phyloP scores from a whole-genome alignment of 179 eudicot species.

The Monotropa hypopitys region DNA sequence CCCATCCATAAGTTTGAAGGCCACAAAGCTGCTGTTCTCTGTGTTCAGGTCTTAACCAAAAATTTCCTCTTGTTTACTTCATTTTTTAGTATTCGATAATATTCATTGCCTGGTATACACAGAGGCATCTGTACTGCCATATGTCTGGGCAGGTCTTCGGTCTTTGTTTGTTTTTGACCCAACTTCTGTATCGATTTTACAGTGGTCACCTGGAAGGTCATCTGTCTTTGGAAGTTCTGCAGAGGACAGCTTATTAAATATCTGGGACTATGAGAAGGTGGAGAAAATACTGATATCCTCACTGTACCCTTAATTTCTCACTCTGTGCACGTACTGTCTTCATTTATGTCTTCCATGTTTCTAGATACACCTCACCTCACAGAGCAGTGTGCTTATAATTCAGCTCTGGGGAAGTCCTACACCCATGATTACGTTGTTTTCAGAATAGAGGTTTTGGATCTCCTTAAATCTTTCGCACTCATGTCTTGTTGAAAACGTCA shows the following conservation, averaged over 20 bases:
- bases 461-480: neutral
- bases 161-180: neutral
- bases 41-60: conserved; percentile 56
- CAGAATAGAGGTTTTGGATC: neutral
- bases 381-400: neutral
- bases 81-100: neutral
- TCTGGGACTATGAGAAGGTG: conserved; percentile 94
- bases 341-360: neutral
- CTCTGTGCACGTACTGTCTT: neutral
- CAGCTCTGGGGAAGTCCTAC: neutral
- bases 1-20: conserved; percentile 80
- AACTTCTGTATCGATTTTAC: conserved; percentile 18
- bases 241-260: conserved; percentile 84
- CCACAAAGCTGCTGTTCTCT: conserved; percentile 80
- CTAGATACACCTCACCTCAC: neutral
- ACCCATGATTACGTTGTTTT: neutral
- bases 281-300: neutral
- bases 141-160: neutral
- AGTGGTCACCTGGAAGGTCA: conserved; percentile 97
- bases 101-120: neutral
- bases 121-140: neutral
- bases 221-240: conserved; percentile 98
- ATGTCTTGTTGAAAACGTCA: neutral
- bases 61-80: neutral
- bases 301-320: neutral